These are phyloP conservation scores for Protomyces inundatus DNA, from an alignment of 1,139 yeast species.

Conservation along the genomic window DNA sequence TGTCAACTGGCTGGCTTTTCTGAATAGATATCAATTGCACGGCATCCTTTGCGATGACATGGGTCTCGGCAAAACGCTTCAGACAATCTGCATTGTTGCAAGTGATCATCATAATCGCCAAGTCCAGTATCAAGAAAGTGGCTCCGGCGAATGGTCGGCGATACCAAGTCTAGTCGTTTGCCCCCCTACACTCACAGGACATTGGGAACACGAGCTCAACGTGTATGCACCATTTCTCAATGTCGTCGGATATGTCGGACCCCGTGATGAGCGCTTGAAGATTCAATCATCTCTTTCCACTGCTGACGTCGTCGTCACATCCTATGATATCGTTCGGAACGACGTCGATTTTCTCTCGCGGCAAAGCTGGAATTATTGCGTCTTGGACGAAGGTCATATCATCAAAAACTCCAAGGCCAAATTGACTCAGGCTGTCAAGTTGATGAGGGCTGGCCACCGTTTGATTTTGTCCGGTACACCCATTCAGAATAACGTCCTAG, in stretches of 20 bases:
- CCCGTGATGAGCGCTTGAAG: conserved; percentile 66
- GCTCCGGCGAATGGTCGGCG: conserved; percentile 62
- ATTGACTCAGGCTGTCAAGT: conserved; percentile 80
- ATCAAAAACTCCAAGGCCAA: conserved; percentile 88
- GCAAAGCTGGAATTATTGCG: conserved; percentile 84
- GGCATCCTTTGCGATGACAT: conserved; percentile 98
- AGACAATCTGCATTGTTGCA: conserved; percentile 92
- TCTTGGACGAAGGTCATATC: conserved; percentile 95
- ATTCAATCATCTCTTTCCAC: conserved; percentile 52
- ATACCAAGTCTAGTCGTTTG: conserved; percentile 84
- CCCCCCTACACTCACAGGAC: conserved; percentile 97
- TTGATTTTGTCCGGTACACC: conserved; percentile 94
- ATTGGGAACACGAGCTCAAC: conserved; percentile 93
- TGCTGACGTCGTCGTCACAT: conserved; percentile 82
- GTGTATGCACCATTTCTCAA: conserved; percentile 86
- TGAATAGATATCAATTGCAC: conserved; percentile 89
- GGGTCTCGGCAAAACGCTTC: conserved; percentile 97
- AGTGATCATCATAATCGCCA: conserved; percentile 88
- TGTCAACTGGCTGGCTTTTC: conserved; percentile 94
- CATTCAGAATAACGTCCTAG: conserved; percentile 92
- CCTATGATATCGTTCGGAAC: conserved; percentile 93
- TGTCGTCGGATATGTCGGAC: conserved; percentile 84
- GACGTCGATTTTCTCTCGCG: conserved; percentile 62
- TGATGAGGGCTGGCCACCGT: conserved; percentile 77
- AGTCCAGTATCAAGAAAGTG: conserved; percentile 55